phyloP scores from a whole-genome alignment of 495 filamentous ascomycete genomes.

The Aspergillus steynii region DNA sequence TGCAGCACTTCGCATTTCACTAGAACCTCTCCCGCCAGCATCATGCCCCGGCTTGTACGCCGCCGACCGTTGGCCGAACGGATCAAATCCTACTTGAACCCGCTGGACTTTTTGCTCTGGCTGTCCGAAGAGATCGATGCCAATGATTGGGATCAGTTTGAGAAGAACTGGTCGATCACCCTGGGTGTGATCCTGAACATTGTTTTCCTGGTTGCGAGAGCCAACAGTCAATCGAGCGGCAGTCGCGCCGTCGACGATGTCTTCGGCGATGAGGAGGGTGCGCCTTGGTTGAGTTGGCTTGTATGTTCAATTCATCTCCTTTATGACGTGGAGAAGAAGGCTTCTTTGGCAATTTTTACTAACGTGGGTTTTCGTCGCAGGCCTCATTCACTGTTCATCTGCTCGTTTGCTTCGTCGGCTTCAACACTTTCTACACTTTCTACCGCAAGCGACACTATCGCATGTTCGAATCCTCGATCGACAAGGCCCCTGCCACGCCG shows the following conservation, averaged over 20 bases:
- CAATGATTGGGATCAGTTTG: conserved; percentile 79
- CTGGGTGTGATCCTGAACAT: conserved; percentile 76
- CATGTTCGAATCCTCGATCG: conserved; percentile 83
- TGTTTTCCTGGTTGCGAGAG: conserved; percentile 76
- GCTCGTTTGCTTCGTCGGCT: conserved; percentile 61
- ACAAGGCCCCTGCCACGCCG: conserved; percentile 71
- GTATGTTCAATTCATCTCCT: conserved; percentile 54
- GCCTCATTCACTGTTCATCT: conserved; percentile 65
- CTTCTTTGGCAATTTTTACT: conserved; percentile 1
- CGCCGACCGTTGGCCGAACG: conserved; percentile 73
- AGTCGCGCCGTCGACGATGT: conserved; percentile 69
- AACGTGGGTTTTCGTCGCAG: conserved; percentile 38
- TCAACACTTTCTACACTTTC: conserved; percentile 84
- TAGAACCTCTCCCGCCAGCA: conserved; percentile 20
- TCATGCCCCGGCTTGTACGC: conserved; percentile 78
- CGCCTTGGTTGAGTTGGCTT: conserved; percentile 71
- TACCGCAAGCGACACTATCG: conserved; percentile 81
- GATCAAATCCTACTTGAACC: conserved; percentile 76
- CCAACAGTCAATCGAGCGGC: conserved; percentile 58
- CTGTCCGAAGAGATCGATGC: conserved; percentile 87
- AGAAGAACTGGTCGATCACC: conserved; percentile 69
- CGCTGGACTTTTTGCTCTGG: conserved; percentile 84
- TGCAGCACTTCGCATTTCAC: conserved; percentile 4
- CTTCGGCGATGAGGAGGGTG: conserved; percentile 69
- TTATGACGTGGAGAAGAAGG: not conserved